Evolutionary conservation across 331 rosid genomes (phyloP).

Genomic region (Quercus lobata): DNA sequence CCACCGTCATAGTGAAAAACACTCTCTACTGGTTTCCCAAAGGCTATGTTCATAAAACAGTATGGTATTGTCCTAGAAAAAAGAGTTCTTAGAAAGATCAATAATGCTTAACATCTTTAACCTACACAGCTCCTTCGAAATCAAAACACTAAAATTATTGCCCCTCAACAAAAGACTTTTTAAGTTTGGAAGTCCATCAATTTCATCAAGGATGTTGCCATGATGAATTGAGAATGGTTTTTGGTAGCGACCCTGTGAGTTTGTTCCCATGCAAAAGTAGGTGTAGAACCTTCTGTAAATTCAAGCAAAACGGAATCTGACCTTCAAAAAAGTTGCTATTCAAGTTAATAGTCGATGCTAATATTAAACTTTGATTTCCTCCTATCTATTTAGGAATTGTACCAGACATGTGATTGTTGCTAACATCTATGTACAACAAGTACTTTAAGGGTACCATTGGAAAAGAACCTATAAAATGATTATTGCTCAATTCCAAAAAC

Average conservation of each 20-base stretch:
- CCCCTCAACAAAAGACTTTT: too few relatives aligned
- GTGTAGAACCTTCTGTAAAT: fast-evolving
- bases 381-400: not conserved
- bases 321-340: not conserved
- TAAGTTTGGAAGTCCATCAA: too few relatives aligned
- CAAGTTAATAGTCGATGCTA: not conserved
- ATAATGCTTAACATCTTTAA: too few relatives aligned
- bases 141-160: too few relatives aligned
- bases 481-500: not conserved
- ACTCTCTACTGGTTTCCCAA: too few relatives aligned
- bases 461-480: not conserved
- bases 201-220: too few relatives aligned
- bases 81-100: too few relatives aligned
- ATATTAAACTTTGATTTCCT: too few relatives aligned
- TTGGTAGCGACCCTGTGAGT: not conserved
- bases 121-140: too few relatives aligned
- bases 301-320: not conserved
- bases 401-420: not conserved
- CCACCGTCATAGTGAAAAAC: too few relatives aligned
- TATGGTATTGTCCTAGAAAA: too few relatives aligned
- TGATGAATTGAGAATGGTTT: not conserved
- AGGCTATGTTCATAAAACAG: too few relatives aligned
- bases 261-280: not conserved
- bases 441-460: not conserved
- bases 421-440: not conserved